Evolutionary conservation across 345 rosid genomes (phyloP), one percentile per base, ranked within the genome.

Genomic region (Toxicodendron radicans): DNA sequence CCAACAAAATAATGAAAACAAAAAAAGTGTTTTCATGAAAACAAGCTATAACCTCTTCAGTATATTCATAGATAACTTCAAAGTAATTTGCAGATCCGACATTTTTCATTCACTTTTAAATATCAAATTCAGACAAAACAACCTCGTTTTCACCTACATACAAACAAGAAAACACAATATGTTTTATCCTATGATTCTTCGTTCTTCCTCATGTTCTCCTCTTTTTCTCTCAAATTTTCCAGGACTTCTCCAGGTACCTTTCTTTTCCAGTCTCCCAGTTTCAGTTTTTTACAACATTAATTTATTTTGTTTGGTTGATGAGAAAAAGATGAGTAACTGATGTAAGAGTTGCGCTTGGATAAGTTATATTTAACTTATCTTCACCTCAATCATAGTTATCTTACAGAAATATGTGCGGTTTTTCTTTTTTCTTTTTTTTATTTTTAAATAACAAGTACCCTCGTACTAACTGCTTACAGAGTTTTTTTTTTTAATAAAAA

Each of bases 71-170:
- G 54, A 66, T 78, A 59, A 68, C 18, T 63, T 54, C 81, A 32
- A 78, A 18, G 71, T 64, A 61, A 6, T 1, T 61, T 0, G 46
- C 8, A 20, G 20, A 32, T 32, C 21, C 21, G 1, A 1, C 66
- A 64, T 60, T 48, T 5, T 4, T 43, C 8, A 10, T 35, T 11
- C 71, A 75, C 35, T 7, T 1, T 69, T 45, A 33, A 52, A 32
- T 27, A 20, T 59, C 21, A 56, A 38, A 14, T 51, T 61, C 2
- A 23, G 63, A 67, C 68, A 73, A 76, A 35, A 32, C 5, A n/a
- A 1, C 80, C 68, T 75, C 17, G 78, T 48, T 33, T 53, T 61
- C 66, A 16, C 66, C 79, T 33, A 66, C 62, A 63, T 54, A 38
- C 64, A 64, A 71, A 53, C 27, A 58, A 56, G 33, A 64, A 12